Evolutionary conservation across 768 basidiomycete species (phyloP), one percentile per base, ranked within the genome.

Genomic region (Cubamyces lactineus): DNA sequence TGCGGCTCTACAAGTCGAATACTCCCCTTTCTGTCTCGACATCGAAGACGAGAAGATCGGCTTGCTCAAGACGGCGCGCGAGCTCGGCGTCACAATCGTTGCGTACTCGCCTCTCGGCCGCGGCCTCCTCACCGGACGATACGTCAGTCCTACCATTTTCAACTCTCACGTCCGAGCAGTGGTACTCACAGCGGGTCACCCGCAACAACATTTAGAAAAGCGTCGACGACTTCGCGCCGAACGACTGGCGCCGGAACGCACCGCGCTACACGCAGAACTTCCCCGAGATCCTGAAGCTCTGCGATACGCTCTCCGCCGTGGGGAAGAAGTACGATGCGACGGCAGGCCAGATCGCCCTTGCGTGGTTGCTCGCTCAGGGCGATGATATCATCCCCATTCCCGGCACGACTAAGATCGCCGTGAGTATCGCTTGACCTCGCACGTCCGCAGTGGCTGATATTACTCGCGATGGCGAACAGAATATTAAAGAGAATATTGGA

Each of bases 41-140:
- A 76, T 82, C 49, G 81, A 82, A 64, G 71, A 77, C 64, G 69
- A 70, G 34, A 71, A 78, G 64, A 71, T 75, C 54, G 75, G 66
- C 0, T 65, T 84, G 23, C 68, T 80, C 6, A 68, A 76, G 12
- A 74, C 79, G 0, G 76, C 76, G 5, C 64, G 77, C 19, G 79
- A 83, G 65, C 71, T 81, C 13, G 80, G 82, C 5, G 72, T 82
- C 19, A 69, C 76, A 2, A 73, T 83, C 51, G 75, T 85, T 19
- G 79, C 79, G 3, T 84, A 83, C 64, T 75, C 77, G 17, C 74
- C 76, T 1, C 65, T 75, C 41, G 74, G 73, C 7, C 67, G 73
- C 13, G 73, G 74, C 3, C 53, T 76, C 2, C 57, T 74, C 39
- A 71, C 71, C 6, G 73, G 73, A 1, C 41, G 62, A 53, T 71